Evolutionary conservation across 2,329 filamentous ascomycete genomes (phyloP), one percentile per base, ranked within the genome.

Genomic region (Epicoccum sorghinum): DNA sequence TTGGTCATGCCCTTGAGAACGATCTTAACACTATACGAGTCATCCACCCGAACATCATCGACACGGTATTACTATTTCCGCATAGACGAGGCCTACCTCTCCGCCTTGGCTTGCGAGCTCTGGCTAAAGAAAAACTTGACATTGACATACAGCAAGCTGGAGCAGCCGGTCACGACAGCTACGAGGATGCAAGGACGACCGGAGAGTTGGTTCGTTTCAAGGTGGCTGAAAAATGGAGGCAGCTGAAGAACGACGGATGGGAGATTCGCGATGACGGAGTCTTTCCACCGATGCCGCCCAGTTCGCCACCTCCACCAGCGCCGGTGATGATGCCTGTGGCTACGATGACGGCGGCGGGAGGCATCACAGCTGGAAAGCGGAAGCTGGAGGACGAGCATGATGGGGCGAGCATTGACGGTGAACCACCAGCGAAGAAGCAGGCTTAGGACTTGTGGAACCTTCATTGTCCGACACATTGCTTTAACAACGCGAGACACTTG

Each of bases 1-100:
- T 99, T 41, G 95, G 95, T 0, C 95, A 99, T 72, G 93, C 91
- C 0, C 85, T 98, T 7, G 95, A 99, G 68, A 99, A 99, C 70
- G 95, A 99, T 67, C 83, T 99, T 50, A 97, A 96, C 70, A 85
- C 88, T 2, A 82, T 89, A 36, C 89, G 93, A 32, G 83, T 98
- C 45, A 87, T 96, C 39, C 95, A 98, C 66, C 90, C 89, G 0
- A 89, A 84, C 0, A 81, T 97, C 48, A 84, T 97, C 66, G 93
- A 98, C 73, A 97, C 93, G 0, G 86, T 91, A 0, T 77, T 97
- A 0, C 82, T 97, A 0, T 99, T 86, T 71, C 92, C 93, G 0
- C 91, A 96, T 68, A 85, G 81, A 12, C 80, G 79, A 13, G 91
- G 92, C 1, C 78, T 97, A 1, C 95, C 95, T 0, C 82, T 87